Base-by-base conservation (phyloP, 2,329 filamentous ascomycete genomes). In the Botryotinia narcissicola region DNA sequence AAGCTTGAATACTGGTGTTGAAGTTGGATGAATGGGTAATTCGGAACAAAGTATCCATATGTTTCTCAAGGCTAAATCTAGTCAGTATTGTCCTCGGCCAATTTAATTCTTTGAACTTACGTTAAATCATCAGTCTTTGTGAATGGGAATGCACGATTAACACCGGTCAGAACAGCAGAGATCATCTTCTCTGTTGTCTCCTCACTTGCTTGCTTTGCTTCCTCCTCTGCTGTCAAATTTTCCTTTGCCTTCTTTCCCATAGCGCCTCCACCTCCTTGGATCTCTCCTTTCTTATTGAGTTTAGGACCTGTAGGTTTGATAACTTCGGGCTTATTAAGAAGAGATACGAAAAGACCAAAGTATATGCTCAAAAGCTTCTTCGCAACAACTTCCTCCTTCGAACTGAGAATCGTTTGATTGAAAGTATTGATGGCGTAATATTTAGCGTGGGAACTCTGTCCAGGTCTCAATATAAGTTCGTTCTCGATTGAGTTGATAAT, bases 1-100 rank as follows among this genome's bases (percentile, higher is more conserved):
- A 88, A 48, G 96, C 95, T 83, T 99, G 96, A 54, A 99, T 93
- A 81, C 94, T 96, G 0, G 96, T 99, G 84, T 98, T 99, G 87
- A 99, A 98, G 83, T 99, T 99, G 73, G 95, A 94, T 0, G 95
- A 98, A 83, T 99, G 96, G 0, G 96, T 97, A 79, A 99, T 96
- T 79, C 90, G 91, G 87, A 98, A 99, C 40, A 99, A 87, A 4
- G 95, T 98, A 81, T 98, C 92, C 73, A 99, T 89, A 80, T 99
- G 95, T 74, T 91, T 90, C 80, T 97, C 93, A 77, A 98, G 89
- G 37, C 90, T 92, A 76, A 60, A 73, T 32, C 72, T 71, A 70
- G 80, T 79, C 78, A 79, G 77, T 76, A 37, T 68, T 44, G 25
- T 25, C 25, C 42, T 18, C 32, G 18, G 51, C 35, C 6, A 42